Evolutionary conservation across 2,329 filamentous ascomycete genomes (phyloP), one percentile per base, ranked within the genome.

Genomic region (Neofusicoccum sp.): DNA sequence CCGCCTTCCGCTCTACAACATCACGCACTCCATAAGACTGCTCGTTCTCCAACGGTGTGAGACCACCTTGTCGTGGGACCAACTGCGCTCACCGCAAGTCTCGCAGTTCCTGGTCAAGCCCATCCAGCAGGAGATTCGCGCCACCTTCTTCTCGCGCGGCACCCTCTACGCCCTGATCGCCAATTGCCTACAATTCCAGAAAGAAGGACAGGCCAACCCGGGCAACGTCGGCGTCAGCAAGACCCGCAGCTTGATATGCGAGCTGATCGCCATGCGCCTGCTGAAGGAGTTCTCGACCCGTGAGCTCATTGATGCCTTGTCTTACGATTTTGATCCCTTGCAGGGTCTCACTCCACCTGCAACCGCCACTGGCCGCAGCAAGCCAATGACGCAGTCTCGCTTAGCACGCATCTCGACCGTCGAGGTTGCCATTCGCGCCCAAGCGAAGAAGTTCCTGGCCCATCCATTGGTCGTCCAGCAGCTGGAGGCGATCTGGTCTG

Each of bases 401-500:
- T 85, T 86, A 44, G 89, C 90, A 30, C 85, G 93, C 62, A 93
- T 93, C 14, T 97, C 93, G 7, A 93, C 93, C 6, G 84, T 97
- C 33, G 93, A 97, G 76, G 88, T 98, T 61, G 93, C 93, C 63
- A 97, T 98, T 69, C 87, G 91, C 66, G 91, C 93, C 20, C 93
- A 93, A 64, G 90, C 93, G 24, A 97, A 98, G 76, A 89, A 91
- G 67, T 96, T 97, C 67, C 81, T 98, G 4, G 89, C 93, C 7
- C 93, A 97, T 70, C 93, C 93, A 0, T 80, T 97, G 3, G 92
- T 97, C 0, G 89, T 97, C 7, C 91, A 96, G 73, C 93, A 97
- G 71, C 81, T 98, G n/a, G 92, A 97, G 74, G 93, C 92, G 45
- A 96, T 98, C 63, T 98, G 93, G 93, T 93, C 91, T 20, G 93